These are phyloP conservation scores for Zymoseptoria passerinii DNA, from an alignment of 2,329 filamentous ascomycete genomes.

Conservation along the genomic window DNA sequence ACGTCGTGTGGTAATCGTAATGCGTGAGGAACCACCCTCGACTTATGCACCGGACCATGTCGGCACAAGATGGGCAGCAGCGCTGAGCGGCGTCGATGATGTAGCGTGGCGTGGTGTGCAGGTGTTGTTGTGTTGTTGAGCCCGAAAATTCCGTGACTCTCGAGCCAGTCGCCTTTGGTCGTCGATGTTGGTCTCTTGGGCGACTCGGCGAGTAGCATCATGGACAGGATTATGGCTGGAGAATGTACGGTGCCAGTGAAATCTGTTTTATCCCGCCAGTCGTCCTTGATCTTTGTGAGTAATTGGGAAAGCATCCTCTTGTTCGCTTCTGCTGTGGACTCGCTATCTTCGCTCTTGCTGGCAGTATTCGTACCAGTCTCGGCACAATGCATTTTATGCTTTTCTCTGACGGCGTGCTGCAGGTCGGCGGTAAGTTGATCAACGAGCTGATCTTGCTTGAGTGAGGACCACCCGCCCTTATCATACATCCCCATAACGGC, in stretches of 20 bases:
- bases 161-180: background rate
- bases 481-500: background rate
- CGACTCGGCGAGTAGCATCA: background rate
- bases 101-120: background rate
- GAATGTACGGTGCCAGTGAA: background rate
- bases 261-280: background rate
- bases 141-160: background rate
- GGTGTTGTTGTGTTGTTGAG: background rate
- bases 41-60: background rate
- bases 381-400: background rate
- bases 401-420: background rate
- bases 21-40: background rate
- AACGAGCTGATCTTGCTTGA: background rate
- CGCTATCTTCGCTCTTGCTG: background rate
- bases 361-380: background rate
- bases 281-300: background rate
- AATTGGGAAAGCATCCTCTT: background rate
- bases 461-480: too few relatives aligned
- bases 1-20: background rate
- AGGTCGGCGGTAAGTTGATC: background rate
- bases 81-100: background rate
- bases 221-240: background rate
- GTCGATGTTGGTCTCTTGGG: background rate
- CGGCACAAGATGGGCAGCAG: background rate
- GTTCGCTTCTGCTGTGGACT: too few relatives aligned